Conservation (phyloP, 345 rosid genomes). For the Stellera chamaejasme region DNA sequence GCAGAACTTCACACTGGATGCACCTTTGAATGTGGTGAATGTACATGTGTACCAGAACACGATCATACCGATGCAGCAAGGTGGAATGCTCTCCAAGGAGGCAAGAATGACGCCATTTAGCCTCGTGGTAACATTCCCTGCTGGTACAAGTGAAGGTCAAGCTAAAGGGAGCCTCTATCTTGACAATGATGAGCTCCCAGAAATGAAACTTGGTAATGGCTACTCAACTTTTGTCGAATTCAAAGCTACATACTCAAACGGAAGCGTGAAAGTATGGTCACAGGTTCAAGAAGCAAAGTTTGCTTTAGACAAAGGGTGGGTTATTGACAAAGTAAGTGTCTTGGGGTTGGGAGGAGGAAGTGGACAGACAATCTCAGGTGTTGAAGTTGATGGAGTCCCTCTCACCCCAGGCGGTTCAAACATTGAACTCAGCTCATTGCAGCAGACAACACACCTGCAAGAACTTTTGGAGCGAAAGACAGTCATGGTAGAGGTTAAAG, state of each 20-base stretch:
- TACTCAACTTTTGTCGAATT: conserved; percentile 53
- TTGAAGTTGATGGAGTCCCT: conserved; percentile 39
- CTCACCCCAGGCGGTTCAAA: conserved; percentile 8
- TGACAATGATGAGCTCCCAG: conserved; percentile 85
- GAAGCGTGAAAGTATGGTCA: conserved; percentile 77
- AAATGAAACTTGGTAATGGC: conserved; percentile 79
- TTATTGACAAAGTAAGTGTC: conserved; percentile 53
- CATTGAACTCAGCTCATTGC: conserved; percentile 29
- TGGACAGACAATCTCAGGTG: conserved; percentile 22
- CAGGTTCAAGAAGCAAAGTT: conserved; percentile 62
- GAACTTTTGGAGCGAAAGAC: conserved; percentile 31
- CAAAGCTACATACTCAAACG: conserved; percentile 47
- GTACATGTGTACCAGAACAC: conserved; percentile 78
- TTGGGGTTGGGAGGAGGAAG: conserved; percentile 54
- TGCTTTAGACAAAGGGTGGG: conserved; percentile 72
- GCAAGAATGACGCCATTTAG: conserved; percentile 83
- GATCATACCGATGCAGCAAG: conserved; percentile 87
- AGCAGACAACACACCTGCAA: conserved; percentile 29
- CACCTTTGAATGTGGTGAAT: conserved; percentile 75
- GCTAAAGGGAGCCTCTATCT: conserved; percentile 70
- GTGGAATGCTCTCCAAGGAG: conserved; percentile 72
- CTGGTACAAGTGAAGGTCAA: conserved; percentile 48
- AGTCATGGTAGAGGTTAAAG: conserved; percentile 51
- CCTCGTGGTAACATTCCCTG: conserved; percentile 67
- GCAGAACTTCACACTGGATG: conserved; percentile 47